Base-by-base conservation (phyloP, 1,284 basidiomycete species). In the Coniferiporia weirii region DNA sequence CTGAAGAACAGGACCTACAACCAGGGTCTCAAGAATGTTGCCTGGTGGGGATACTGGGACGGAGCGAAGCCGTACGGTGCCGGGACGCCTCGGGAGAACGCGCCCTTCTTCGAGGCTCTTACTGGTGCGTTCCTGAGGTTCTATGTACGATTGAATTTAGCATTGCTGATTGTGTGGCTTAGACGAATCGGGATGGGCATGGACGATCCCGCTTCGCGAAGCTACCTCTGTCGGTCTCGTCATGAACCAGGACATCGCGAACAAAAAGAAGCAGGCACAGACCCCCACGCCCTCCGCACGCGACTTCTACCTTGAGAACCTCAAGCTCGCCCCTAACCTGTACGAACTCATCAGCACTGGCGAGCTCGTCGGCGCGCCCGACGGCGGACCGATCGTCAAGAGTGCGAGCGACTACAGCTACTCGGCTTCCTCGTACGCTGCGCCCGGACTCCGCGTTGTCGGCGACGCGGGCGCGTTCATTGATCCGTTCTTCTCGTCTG, bases 381-480 rank as follows among this genome's bases (percentile, higher is more conserved):
- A 40, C 35, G 35, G 34, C 4, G 51, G 40, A 1, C 48, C 55
- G 1, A 35, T 35, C 12, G 72, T 84, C 61, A 73, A 70, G 68
- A 79, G 66, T 70, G 79, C 72, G 64, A 81, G 70, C 69, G 86
- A 90, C 68, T 91, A 82, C 64, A 87, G 85, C 66, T 90, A 90
- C 68, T 83, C 83, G 5, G 83, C 87, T 1, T 69, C 77, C n/a
- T 73, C 68, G 3, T 89, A 90, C 64, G 82, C 80, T 7, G 85
- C 84, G 0, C 70, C 71, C 17, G 73, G 77, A 2, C 89, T 79
- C 65, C 76, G 87, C 56, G 78, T 90, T 45, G 70, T 85, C 12
- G 87, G 87, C 3, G 88, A 90, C 67, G 87, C 88, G 1, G 88
- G 84, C 65, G 85, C 85, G 46, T 88, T 87, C 67, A 87, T 88